Evolutionary conservation across 129 eudicot species (phyloP), one percentile per base, ranked within the genome.

Genomic region (Pittosporum tobira): DNA sequence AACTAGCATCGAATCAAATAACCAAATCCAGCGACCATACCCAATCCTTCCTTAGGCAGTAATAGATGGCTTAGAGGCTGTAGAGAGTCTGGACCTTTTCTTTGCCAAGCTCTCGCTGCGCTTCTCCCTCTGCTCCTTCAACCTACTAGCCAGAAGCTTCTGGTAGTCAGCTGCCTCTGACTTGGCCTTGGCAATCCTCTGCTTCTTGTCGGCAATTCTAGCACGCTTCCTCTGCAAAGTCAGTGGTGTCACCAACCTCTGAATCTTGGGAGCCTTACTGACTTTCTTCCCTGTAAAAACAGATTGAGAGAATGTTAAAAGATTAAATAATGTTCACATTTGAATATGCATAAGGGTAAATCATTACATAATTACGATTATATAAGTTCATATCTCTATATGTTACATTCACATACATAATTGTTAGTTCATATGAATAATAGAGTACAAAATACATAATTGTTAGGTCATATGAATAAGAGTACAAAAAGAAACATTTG

Each of bases 31-130:
- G 30, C 1, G 23, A 46, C 23, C 15, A 4, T 51, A 30, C 1
- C 55, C 52, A 1, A 77, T 59, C 36, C 43, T n/a, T n/a, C n/a
- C n/a, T n/a, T 79, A 64, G 14, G 70, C 68, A 29, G 77, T 74
- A 62, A 66, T 50, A n/a, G 81, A 71, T 0, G 81, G 81, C 78
- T 83, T 79, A 9, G 87, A 71, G 16, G 82, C 93, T 10, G 77
- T 70, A 68, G 94, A 84, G 50, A 80, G 79, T 64, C 75, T 61
- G 28, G 87, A 84, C 45, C 87, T 71, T 67, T 69, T 84, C 81
- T 84, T 84, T 20, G 94, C 84, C 71, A 84, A 80, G 57, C 94
- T 84, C 75, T 80, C 88, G 12, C 88, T 84, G 1, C 94, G 84
- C 69, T 55, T 77, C 19, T 84, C 88, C 28, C 94, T 67, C 24